Evolutionary conservation across 352 stramenopile genomes (phyloP), one percentile per base, ranked within the genome.

Genomic region (Phytophthora melonis): DNA sequence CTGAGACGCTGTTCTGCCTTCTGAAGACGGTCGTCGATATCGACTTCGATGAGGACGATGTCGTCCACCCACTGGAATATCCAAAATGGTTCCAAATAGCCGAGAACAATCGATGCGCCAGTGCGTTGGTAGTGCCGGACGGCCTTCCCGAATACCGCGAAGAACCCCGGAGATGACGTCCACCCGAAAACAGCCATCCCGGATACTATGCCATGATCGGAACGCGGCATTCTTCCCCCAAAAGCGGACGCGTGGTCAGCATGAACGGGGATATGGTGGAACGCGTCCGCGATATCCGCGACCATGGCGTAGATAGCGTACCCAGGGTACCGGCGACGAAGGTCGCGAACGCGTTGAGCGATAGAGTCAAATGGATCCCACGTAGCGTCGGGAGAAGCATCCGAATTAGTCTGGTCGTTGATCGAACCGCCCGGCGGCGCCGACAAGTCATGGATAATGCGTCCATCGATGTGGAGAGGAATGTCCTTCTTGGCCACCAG

Each of bases 401-500:
- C 41, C 5, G 14, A 50, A 21, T 50, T 50, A 50, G 41, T 50
- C 41, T 50, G 41, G 41, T 21, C 41, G 21, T 50, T 50, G 41
- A 21, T 16, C 18, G 41, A 50, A 6, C 41, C 41, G 41, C 41
- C 41, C 10, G 41, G 41, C 41, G 41, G 41, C 18, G 41, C 41
- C 16, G 41, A 50, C 16, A 50, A 50, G 41, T 50, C 16, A 6
- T 50, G 41, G 5, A 50, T 21, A 50, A 50, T 50, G 41, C 14
- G 16, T 16, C 41, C 41, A 21, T 50, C 41, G 16, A 50, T 50
- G 41, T 50, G 41, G 41, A 50, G 41, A 50, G 41, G 16, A 50
- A 50, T 50, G 41, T 50, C 41, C 41, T 50, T 50, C 41, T 21
- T 50, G 41, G 41, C 41, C 41, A 50, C 14, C 41, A 50, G 41